phyloP scores from a whole-genome alignment of 2,329 filamentous ascomycete genomes.

The Fusarium mangiferae region DNA sequence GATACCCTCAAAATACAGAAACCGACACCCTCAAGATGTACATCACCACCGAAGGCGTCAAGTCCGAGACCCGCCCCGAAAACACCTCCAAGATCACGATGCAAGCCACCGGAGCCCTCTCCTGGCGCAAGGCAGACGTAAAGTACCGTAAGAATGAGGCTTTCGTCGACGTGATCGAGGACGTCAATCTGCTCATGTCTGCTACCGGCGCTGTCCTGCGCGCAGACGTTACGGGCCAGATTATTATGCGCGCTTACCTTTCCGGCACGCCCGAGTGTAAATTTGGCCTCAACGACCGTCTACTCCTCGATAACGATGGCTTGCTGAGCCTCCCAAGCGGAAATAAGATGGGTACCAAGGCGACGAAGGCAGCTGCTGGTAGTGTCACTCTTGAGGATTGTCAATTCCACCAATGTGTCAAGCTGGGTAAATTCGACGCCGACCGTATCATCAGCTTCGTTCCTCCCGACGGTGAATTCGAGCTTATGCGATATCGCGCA shows the following conservation, averaged over 20 bases:
- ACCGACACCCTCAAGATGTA: slow-evolving; percentile 99
- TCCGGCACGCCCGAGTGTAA: slow-evolving; percentile 98
- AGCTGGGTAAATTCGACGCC: slow-evolving; percentile 94
- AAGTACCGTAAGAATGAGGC: slow-evolving; percentile 99
- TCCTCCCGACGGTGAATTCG: slow-evolving; percentile 96
- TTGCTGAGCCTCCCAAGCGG: slow-evolving; percentile 75
- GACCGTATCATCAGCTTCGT: slow-evolving; percentile 98
- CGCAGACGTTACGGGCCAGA: slow-evolving; percentile 96
- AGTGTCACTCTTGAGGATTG: slow-evolving; percentile 97
- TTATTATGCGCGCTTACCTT: slow-evolving; percentile 98
- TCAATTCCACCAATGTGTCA: slow-evolving; percentile 98
- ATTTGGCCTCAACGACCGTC: slow-evolving; percentile 94
- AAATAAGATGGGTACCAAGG: slow-evolving; percentile 83
- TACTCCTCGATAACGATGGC: slow-evolving; percentile 85
- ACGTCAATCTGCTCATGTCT: slow-evolving; percentile 99
- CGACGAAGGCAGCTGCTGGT: slow-evolving; percentile 93
- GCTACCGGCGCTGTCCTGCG: slow-evolving; percentile 93
- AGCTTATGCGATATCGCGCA: slow-evolving; percentile 97
- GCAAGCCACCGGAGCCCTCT: slow-evolving; percentile 96
- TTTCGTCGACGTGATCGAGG: slow-evolving; percentile 98
- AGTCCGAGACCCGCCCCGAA: slow-evolving; percentile 85
- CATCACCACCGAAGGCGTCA: slow-evolving; percentile 98
- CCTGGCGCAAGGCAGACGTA: slow-evolving; percentile 96
- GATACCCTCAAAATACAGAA: slow-evolving; percentile 98
- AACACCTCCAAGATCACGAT: slow-evolving; percentile 99